Base-by-base conservation (phyloP, 352 stramenopile species). In the Globisporangium acanthophoron region DNA sequence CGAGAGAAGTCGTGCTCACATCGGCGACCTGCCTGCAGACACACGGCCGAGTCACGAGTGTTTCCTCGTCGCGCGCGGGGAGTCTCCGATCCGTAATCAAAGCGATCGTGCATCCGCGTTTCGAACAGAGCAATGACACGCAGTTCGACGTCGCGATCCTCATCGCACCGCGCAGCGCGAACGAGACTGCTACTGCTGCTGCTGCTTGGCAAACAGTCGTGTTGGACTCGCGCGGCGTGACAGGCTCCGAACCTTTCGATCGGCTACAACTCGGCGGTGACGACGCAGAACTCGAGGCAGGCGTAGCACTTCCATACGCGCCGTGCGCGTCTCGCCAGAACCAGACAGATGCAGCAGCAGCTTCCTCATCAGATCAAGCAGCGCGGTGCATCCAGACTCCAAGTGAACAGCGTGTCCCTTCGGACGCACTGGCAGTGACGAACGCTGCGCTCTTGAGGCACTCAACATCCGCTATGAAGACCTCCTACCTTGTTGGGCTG, bases 1-100 rank as follows among this genome's bases (percentile, higher is more conserved):
- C 56, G 7, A 41, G n/a, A 18, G 8, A 44, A 24, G 56, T 52
- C 48, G 39, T 62, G n/a, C 56, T 62, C 37, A 62, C 56, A 27
- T 45, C 56, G 1, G 56, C 56, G 3, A 56, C 46, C 2, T 62
- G 47, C 45, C 47, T 62, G 11, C 41, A 56, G 21, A 0, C 5
- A 3, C 37, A 37, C 47, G 8, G 33, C 12, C 21, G 16, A 39
- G 31, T 52, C 48, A 49, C 47, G 2, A 37, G 16, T 18, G 24
- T 50, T 16, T 41, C 47, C 1, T 13, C 12, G 8, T 37, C 54
- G 3, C 29, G 21, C 3, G 6, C 43, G 8, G 18, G 43, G 27
- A 9, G 3, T 27, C 43, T 21, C n/a, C 43, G 13, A 4, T 3
- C 16, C 20, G 12, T 21, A 0, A 6, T n/a, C 1, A 41, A 35